Evolutionary conservation across 148 eudicot species (phyloP).

Genomic region (Camellia sinensis): DNA sequence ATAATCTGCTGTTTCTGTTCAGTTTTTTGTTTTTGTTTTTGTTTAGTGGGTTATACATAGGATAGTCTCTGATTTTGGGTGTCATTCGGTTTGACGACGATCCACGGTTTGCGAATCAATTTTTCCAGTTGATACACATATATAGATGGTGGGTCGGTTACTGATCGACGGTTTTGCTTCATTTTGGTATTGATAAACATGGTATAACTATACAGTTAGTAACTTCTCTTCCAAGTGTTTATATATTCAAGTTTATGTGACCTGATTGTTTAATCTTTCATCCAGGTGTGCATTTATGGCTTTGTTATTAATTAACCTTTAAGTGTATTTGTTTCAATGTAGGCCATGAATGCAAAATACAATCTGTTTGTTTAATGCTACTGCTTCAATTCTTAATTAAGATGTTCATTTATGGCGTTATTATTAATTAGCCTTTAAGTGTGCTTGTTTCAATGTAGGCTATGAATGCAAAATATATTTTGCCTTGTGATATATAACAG

Average conservation of each 20-base stretch:
- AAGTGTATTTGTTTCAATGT: neutral
- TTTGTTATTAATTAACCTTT: neutral
- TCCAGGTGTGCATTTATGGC: neutral
- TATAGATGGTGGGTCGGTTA: conserved; percentile 7
- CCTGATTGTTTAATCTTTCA: conserved; percentile 1
- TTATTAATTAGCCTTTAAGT: neutral
- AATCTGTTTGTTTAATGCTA: neutral
- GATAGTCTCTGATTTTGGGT: conserved; percentile 6
- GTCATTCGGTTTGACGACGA: neutral
- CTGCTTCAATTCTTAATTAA: neutral
- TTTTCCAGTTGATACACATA: conserved; percentile 14
- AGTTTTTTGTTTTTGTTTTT: neutral
- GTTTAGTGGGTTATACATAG: conserved; percentile 13
- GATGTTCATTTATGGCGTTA: neutral
- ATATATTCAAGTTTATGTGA: neutral
- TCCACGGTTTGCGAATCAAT: conserved; percentile 3
- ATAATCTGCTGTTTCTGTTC: neutral
- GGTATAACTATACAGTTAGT: neutral
- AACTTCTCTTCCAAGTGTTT: neutral
- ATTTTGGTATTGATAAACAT: neutral
- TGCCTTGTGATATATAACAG: too few species aligned
- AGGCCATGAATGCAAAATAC: neutral
- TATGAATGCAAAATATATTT: neutral
- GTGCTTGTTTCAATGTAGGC: neutral
- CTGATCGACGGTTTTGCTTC: conserved; percentile 11